phyloP scores from a whole-genome alignment of 2,329 filamentous ascomycete genomes.

The Harringtonia aguacate region DNA sequence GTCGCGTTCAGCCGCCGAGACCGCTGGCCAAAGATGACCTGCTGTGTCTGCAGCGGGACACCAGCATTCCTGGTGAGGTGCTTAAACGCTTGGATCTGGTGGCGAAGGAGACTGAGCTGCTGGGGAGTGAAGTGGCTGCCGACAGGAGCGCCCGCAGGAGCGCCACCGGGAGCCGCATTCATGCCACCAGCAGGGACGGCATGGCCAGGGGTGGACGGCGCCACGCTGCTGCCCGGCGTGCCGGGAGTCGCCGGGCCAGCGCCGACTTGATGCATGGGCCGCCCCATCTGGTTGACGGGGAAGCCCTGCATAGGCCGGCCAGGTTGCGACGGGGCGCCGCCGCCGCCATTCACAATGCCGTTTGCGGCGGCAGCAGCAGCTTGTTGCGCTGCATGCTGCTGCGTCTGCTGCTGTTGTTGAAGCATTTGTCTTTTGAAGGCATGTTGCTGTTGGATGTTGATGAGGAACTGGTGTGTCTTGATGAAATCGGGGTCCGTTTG shows the following conservation, averaged over 20 bases:
- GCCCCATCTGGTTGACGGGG: conserved; percentile 13
- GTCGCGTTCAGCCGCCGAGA: conserved; percentile 50
- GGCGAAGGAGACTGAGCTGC: conserved; percentile 66
- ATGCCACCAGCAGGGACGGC: conserved; percentile 18
- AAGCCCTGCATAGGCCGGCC: conserved; percentile 23
- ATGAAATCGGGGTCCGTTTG: conserved; percentile 78
- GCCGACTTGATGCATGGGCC: conserved; percentile 8
- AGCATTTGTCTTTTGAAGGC: conserved; percentile 18
- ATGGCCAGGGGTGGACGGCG: conserved; percentile 2
- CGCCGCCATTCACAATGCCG: conserved; percentile 19
- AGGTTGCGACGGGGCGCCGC: conserved; percentile 17
- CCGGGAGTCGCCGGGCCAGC: conserved; percentile 11
- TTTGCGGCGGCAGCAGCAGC: conserved; percentile 30
- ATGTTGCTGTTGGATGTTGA: conserved; percentile 43
- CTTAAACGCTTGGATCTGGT: conserved; percentile 89
- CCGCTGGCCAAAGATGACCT: conserved; percentile 68
- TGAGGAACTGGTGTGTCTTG: conserved; percentile 67
- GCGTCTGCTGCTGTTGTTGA: conserved; percentile 29
- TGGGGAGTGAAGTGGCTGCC: conserved; percentile 67
- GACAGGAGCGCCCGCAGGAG: too few relatives aligned
- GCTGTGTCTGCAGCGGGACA: conserved; percentile 67
- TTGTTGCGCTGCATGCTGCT: conserved; percentile 9
- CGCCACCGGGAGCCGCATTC: conserved; percentile 21
- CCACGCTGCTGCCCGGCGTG: not conserved
- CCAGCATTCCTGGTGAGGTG: conserved; percentile 78